Percentiles rank a stretch among this genome's conserved stretches.
Evolutionary conservation across 2,329 filamentous ascomycete genomes (phyloP).

Genomic region (Cladosporium phlei): DNA sequence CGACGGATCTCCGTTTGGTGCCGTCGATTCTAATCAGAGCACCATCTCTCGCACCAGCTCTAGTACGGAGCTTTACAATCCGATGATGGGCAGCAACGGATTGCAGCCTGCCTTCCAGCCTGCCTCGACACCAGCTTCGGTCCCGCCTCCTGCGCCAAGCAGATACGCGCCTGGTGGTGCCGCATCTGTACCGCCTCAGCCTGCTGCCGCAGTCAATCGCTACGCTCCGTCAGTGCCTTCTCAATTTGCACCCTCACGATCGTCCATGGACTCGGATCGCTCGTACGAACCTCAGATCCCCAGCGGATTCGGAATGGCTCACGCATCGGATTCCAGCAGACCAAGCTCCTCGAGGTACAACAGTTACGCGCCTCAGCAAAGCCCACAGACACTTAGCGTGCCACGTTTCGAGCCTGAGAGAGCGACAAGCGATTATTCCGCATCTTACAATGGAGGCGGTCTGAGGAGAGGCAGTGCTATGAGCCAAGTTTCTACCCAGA

Average conservation of each 20-base stretch:
- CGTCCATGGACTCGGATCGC: conserved; percentile 36
- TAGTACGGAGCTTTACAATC: conserved; percentile 69
- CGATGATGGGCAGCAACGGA: conserved; percentile 37
- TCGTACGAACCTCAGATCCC: conserved; percentile 14
- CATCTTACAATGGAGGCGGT: conserved; percentile 21
- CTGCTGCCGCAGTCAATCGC: conserved; percentile 1
- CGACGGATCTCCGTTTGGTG: conserved; percentile 75
- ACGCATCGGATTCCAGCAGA: conserved; percentile 16
- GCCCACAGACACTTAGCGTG: conserved; percentile 21
- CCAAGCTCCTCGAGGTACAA: conserved; percentile 23
- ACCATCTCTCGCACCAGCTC: conserved; percentile 54
- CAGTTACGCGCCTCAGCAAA: conserved; percentile 23
- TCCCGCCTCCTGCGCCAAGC: conserved; percentile 19
- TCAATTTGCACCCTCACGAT: conserved; percentile 25
- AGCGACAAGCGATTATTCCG: conserved; percentile 27
- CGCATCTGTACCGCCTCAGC: conserved; percentile 3
- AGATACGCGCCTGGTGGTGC: conserved; percentile 31
- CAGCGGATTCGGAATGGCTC: conserved; percentile 1
- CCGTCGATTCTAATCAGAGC: conserved; percentile 61
- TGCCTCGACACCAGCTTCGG: conserved; percentile 6
- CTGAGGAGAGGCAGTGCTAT: conserved; percentile 6
- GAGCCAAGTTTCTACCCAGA: conserved; percentile 16
- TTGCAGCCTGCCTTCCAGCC: conserved; percentile 19
- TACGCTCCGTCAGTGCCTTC: conserved; percentile 14
- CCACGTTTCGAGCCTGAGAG: conserved; percentile 22